Percentiles rank a stretch among this genome's conserved stretches.
Evolutionary conservation across 257 asterid species (phyloP).

Genomic region (Fraxinus americana): DNA sequence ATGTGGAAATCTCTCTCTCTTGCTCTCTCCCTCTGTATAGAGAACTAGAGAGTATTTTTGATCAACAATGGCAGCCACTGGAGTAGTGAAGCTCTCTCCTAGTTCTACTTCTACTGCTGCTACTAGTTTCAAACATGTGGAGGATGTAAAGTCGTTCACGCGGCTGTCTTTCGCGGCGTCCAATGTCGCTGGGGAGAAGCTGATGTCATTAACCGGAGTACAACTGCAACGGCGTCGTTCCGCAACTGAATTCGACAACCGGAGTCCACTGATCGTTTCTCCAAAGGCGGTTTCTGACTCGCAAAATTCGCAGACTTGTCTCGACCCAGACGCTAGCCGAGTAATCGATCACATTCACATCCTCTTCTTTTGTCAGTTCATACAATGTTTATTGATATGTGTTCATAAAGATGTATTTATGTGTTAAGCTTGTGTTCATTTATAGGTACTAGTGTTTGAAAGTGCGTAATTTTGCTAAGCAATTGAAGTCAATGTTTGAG

Average conservation of each 20-base stretch:
- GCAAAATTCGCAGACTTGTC: constrained; percentile 88
- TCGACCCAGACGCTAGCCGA: constrained; percentile 88
- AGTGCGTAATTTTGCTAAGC: neutral
- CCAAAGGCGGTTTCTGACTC: constrained; percentile 95
- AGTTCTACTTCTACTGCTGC: constrained; percentile 14
- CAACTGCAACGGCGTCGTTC: constrained; percentile 31
- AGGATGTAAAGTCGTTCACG: constrained; percentile 36
- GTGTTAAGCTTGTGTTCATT: constrained; percentile 10
- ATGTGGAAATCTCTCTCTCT: neutral
- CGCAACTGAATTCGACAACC: constrained; percentile 18
- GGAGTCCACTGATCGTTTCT: constrained; percentile 55
- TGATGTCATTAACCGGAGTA: constrained; percentile 24
- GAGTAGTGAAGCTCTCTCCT: constrained; percentile 34
- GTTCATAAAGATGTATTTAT: neutral
- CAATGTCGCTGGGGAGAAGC: constrained; percentile 40
- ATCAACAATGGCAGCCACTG: constrained; percentile 50
- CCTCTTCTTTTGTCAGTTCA: neutral
- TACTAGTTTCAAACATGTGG: constrained; percentile 16
- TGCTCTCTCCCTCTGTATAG: neutral
- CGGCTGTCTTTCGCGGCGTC: constrained; percentile 62
- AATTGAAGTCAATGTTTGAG: constrained; percentile 10
- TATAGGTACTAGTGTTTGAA: constrained; percentile 7
- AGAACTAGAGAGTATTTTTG: neutral
- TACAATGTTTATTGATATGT: neutral
- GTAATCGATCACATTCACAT: constrained; percentile 39